These are phyloP conservation scores for Leccinum pachyderme DNA, from an alignment of 1,284 basidiomycete species.

Conservation along the genomic window DNA sequence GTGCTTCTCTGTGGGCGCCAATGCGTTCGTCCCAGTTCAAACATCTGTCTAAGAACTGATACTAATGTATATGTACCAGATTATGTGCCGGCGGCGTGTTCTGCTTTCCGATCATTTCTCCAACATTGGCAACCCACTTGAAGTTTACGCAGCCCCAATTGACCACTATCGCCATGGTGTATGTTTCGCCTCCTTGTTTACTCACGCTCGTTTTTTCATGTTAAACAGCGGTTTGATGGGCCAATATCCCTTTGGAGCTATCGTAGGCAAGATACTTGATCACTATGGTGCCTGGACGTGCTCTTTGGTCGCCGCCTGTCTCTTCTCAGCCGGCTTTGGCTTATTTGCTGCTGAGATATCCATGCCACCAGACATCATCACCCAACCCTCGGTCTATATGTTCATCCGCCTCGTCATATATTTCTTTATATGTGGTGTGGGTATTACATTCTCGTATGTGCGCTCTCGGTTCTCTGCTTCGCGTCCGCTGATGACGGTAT, in stretches of 20 bases:
- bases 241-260: slow-evolving; percentile 63
- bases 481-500: neutral
- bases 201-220: neutral
- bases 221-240: slow-evolving; percentile 58
- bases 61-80: slow-evolving; percentile 34
- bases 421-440: slow-evolving; percentile 64
- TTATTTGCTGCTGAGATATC: slow-evolving; percentile 58
- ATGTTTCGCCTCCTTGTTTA: slow-evolving; percentile 21
- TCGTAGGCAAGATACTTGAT: slow-evolving; percentile 61
- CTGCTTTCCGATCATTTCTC: slow-evolving; percentile 71
- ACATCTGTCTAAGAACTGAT: neutral
- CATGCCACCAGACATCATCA: slow-evolving; percentile 40
- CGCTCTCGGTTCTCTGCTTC: neutral
- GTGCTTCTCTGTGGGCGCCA: slow-evolving; percentile 57
- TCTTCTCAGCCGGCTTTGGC: slow-evolving; percentile 60
- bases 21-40: slow-evolving; percentile 49
- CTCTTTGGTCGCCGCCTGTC: slow-evolving; percentile 58
- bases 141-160: slow-evolving; percentile 72
- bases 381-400: slow-evolving; percentile 39
- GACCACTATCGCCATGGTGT: slow-evolving; percentile 73
- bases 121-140: slow-evolving; percentile 53
- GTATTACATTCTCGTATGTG: slow-evolving; percentile 67
- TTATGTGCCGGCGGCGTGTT: slow-evolving; percentile 73
- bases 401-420: slow-evolving; percentile 54
- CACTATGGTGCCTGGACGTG: slow-evolving; percentile 58